phyloP scores from a whole-genome alignment of 495 filamentous ascomycete genomes.

The Astrothelium macrocarpum region DNA sequence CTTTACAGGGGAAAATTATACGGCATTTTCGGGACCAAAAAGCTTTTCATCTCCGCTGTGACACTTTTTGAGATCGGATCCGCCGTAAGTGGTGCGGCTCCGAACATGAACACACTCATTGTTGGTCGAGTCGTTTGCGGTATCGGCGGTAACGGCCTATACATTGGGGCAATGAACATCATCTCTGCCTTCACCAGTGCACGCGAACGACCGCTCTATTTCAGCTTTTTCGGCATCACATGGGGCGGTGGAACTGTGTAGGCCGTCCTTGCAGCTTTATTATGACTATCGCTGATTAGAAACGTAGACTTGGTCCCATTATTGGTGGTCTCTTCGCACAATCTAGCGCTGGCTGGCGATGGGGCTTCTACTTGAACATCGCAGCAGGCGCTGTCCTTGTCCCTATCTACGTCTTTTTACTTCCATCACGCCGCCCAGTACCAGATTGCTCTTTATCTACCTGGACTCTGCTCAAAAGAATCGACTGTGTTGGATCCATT shows the following conservation, averaged over 20 bases:
- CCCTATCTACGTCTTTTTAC: not conserved
- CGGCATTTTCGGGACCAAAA: slow-evolving; percentile 22
- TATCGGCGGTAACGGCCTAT: slow-evolving; percentile 5
- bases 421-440: not conserved
- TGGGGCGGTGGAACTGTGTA: slow-evolving; percentile 5
- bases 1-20: slow-evolving; percentile 7
- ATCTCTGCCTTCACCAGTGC: slow-evolving; percentile 9
- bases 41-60: slow-evolving; percentile 19
- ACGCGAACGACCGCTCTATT: slow-evolving; percentile 10
- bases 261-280: not conserved
- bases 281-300: not conserved
- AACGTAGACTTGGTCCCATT: not conserved
- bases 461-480: not conserved
- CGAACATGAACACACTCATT: slow-evolving; percentile 22
- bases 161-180: slow-evolving; percentile 17
- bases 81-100: slow-evolving; percentile 24
- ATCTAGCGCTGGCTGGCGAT: not conserved
- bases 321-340: not conserved
- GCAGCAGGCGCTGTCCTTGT: not conserved
- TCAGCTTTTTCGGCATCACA: slow-evolving; percentile 2
- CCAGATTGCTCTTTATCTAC: not conserved
- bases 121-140: slow-evolving; percentile 22
- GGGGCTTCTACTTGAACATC: not conserved
- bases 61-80: slow-evolving; percentile 21
- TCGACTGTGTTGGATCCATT: not conserved